Percentiles rank a stretch among this genome's conserved stretches.
phyloP scores from a whole-genome alignment of 129 eudicot species.

The Artemisia annua region DNA sequence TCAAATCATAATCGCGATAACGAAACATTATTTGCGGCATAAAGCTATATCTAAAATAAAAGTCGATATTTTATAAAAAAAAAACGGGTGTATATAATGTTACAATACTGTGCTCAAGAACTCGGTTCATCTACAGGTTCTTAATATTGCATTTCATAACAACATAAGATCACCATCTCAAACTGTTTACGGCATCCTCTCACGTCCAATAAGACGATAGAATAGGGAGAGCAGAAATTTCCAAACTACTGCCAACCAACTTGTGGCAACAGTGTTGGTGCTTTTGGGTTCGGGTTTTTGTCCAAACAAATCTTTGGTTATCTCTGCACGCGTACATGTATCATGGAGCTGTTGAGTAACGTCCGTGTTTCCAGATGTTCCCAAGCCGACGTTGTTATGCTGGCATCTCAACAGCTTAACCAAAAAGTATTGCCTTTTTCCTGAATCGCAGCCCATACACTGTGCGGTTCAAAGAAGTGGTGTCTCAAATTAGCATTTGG shows the following conservation, averaged over 20 bases:
- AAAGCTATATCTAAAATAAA: background rate
- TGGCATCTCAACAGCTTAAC: no score
- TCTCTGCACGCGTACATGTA: no score
- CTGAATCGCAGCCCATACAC: no score
- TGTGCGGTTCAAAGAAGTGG: no score
- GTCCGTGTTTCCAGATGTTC: no score
- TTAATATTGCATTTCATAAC: conserved; percentile 7
- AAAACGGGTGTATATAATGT: background rate
- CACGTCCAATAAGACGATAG: conserved; percentile 48
- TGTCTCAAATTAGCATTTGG: no score
- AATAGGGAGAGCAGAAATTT: conserved; percentile 68
- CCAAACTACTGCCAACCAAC: conserved; percentile 67
- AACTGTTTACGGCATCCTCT: conserved; percentile 34
- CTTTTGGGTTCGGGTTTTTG: conserved; percentile 77
- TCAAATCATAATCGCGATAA: no score
- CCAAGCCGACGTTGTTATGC: no score
- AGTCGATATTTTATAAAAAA: background rate
- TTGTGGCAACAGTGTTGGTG: conserved; percentile 32
- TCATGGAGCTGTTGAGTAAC: no score
- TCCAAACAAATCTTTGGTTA: conserved; percentile 43
- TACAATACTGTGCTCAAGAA: conserved; percentile 6
- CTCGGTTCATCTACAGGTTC: conserved; percentile 8
- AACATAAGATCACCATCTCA: conserved; percentile 2
- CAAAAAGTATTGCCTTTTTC: no score
- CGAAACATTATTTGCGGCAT: no score